Evolutionary conservation across 768 basidiomycete species (phyloP).

Genomic region (Omphalotus guepiniiformis): DNA sequence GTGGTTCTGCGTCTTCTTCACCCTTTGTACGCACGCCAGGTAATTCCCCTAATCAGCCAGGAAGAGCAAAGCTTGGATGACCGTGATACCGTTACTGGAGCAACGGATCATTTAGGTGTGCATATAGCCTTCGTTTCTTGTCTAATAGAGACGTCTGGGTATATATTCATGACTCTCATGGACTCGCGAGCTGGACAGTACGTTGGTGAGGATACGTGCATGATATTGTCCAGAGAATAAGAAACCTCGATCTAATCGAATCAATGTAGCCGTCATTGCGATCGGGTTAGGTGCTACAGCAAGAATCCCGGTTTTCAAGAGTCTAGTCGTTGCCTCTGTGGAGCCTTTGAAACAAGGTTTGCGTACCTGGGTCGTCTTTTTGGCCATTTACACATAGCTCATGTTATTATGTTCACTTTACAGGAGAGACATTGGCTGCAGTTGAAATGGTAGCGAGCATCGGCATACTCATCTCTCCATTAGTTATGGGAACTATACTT

Average conservation of each 20-base stretch:
- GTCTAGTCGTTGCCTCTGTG: constrained; percentile 23
- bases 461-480: constrained; percentile 20
- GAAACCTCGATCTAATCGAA: no score
- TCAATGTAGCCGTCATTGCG: constrained; percentile 12
- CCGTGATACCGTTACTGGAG: constrained; percentile 1
- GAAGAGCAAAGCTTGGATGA: neutral
- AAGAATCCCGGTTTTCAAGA: constrained; percentile 19
- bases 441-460: constrained; percentile 21
- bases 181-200: constrained; percentile 10
- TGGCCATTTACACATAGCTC: neutral
- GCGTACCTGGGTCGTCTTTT: neutral
- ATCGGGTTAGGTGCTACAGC: constrained; percentile 15
- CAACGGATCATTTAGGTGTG: constrained; percentile 25
- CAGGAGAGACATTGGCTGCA: constrained; percentile 25
- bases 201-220: constrained; percentile 4
- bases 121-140: constrained; percentile 20
- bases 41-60: neutral
- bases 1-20: constrained; percentile 20
- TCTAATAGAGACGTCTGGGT: constrained; percentile 1
- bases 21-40: constrained; percentile 18
- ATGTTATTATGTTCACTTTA: neutral
- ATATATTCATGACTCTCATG: constrained; percentile 5
- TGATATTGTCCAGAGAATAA: no score
- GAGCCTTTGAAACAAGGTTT: constrained; percentile 25
- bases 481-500: constrained; percentile 26